Base-by-base conservation (phyloP, 2,329 filamentous ascomycete genomes). In the Dothidotthia symphoricarpi region DNA sequence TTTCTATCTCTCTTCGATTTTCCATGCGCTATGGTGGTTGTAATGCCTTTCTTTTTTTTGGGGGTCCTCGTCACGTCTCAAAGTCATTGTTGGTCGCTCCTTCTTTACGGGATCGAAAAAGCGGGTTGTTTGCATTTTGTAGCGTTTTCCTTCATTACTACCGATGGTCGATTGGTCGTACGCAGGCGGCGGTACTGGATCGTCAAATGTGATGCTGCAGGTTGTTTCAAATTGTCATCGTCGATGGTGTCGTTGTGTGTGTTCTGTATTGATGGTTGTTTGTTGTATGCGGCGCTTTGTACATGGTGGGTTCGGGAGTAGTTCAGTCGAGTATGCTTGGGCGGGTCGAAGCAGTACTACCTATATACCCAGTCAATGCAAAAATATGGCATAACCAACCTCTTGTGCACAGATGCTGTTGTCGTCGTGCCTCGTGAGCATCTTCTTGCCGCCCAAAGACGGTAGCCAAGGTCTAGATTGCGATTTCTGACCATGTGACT, bases 121-220 rank as follows among this genome's bases (percentile, higher is more conserved):
- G 51, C 54, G 49, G 46, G 51, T 57, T 47, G 45, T 55, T 52
- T 51, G 45, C 57, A 61, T 63, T 55, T 56, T 53, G 45, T 48
- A 57, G 55, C 55, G 56, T 43, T 47, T 43, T 52, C 45, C 49
- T 40, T 53, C 40, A 48, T 57, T 53, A 30, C 47, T 48, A 47
- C 45, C 45, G 42, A 37, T 47, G 34, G 33, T 45, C 36, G 47
- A 52, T 45, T 49, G 46, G 45, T 50, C 41, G 53, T 61, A 58
- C 34, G 52, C 54, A 55, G 47, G 47, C 31, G 43, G 43, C 47
- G 42, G 43, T 36, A 38, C 45, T 53, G 49, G 58, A 58, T 58
- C 36, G 19, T 6, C 36, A 44, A 58, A 44, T 33, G 31, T 44
- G 34, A 40, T 44, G 34, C 41, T 41, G 35, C 36, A 11, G 36